Conservation (phyloP, 441 rosid genomes). For the Croton setiger region DNA sequence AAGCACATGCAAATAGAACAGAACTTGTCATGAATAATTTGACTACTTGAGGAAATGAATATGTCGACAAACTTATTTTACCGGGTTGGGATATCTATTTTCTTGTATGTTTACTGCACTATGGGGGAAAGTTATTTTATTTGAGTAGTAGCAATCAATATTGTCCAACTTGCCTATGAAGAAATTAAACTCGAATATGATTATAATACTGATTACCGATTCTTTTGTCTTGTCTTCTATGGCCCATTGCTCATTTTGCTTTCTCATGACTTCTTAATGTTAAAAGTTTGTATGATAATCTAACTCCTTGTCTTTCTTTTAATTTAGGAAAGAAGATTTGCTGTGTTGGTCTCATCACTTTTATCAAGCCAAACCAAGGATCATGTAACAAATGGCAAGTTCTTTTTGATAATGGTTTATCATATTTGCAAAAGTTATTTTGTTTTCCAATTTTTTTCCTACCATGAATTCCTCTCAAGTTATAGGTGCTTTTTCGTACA, state of each 20-base stretch:
- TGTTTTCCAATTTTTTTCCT: not conserved
- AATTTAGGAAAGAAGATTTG: constrained; percentile 82
- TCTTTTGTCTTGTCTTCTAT: not conserved
- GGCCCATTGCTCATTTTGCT: not conserved
- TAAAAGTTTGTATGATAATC: not conserved
- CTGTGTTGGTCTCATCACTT: constrained; percentile 76
- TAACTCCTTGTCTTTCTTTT: constrained; percentile 7
- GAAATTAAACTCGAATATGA: not conserved
- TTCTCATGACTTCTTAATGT: constrained; percentile 3
- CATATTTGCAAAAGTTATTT: not conserved
- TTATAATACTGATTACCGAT: not conserved
- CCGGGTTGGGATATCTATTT: not conserved
- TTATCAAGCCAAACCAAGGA: constrained; percentile 97
- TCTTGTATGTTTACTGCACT: constrained; percentile 3
- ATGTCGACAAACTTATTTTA: not conserved
- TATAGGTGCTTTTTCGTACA: not conserved
- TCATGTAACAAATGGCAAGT: constrained; percentile 69
- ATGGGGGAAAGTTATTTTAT: not conserved
- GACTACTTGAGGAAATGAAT: constrained; percentile 1
- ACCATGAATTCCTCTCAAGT: not conserved
- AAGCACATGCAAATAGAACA: not conserved
- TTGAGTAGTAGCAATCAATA: not conserved
- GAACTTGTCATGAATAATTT: not conserved
- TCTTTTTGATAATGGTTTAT: not conserved
- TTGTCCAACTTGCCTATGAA: not conserved